A percentile compares a stretch with the other conserved stretches of the same genome.
phyloP scores from a whole-genome alignment of 345 rosid species.

The Ricinus communis region DNA sequence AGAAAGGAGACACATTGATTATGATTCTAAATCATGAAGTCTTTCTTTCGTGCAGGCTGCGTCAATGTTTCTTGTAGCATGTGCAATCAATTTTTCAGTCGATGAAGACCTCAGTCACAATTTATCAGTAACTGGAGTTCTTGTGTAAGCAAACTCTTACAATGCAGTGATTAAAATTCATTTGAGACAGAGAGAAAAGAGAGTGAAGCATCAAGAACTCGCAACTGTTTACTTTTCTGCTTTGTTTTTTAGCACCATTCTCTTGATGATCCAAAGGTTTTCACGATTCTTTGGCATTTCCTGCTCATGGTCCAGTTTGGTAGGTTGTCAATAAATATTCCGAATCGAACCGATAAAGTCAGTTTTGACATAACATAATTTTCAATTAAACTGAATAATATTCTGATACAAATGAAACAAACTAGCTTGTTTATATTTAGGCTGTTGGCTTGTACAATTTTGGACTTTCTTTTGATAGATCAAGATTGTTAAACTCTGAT shows the following conservation, averaged over 20 bases:
- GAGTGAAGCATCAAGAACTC: background rate
- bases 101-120: constrained; percentile 63
- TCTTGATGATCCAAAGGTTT: background rate
- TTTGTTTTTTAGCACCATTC: background rate
- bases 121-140: constrained; percentile 67
- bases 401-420: background rate
- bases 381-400: background rate
- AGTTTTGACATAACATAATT: background rate
- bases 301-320: background rate
- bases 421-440: background rate
- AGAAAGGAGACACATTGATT: background rate
- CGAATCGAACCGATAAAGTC: background rate
- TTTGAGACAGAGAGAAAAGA: constrained; percentile 1
- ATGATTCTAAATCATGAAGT: background rate
- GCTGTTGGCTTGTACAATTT: background rate
- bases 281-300: background rate
- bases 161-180: background rate
- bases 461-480: background rate
- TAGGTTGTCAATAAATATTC: background rate
- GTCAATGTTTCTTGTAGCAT: constrained; percentile 60
- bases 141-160: constrained; percentile 47
- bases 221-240: background rate
- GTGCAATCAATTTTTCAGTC: constrained; percentile 53
- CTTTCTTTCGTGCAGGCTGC: constrained; percentile 49
- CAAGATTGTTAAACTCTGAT: no score